phyloP scores from a whole-genome alignment of 345 rosid species.

The Arabidopsis suecica region DNA sequence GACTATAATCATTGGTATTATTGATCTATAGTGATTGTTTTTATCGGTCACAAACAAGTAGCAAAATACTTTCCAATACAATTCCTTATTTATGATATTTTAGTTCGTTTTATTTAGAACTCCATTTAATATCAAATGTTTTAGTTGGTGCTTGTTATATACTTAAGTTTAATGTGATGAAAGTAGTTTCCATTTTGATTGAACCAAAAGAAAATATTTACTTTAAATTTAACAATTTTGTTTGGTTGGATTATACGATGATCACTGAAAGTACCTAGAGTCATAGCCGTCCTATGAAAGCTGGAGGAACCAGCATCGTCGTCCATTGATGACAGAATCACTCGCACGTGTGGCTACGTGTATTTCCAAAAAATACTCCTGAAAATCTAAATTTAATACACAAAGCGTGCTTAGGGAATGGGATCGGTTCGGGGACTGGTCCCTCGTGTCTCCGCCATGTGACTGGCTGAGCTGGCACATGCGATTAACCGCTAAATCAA shows the following conservation, averaged over 20 bases:
- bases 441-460: conserved; percentile 53
- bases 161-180: background rate
- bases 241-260: background rate
- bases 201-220: background rate
- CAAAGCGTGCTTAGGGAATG: conserved; percentile 29
- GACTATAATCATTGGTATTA: background rate
- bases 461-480: conserved; percentile 70
- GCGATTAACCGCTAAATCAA: conserved; percentile 51
- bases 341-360: conserved; percentile 56
- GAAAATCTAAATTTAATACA: background rate
- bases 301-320: background rate
- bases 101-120: too few relatives aligned
- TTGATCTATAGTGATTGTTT: background rate
- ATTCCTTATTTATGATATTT: too few relatives aligned
- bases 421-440: conserved; percentile 41
- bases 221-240: background rate
- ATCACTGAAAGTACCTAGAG: conserved; percentile 26
- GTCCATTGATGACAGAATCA: conserved; percentile 34
- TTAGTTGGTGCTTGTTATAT: background rate
- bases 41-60: background rate
- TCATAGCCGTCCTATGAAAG: conserved; percentile 35
- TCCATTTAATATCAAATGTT: background rate
- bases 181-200: background rate
- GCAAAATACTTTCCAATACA: background rate
- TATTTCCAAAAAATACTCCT: conserved; percentile 37